Percentiles rank a stretch among this genome's conserved stretches.
These are phyloP conservation scores for Silene latifolia DNA, from an alignment of 148 eudicot genomes.

Conservation along the genomic window DNA sequence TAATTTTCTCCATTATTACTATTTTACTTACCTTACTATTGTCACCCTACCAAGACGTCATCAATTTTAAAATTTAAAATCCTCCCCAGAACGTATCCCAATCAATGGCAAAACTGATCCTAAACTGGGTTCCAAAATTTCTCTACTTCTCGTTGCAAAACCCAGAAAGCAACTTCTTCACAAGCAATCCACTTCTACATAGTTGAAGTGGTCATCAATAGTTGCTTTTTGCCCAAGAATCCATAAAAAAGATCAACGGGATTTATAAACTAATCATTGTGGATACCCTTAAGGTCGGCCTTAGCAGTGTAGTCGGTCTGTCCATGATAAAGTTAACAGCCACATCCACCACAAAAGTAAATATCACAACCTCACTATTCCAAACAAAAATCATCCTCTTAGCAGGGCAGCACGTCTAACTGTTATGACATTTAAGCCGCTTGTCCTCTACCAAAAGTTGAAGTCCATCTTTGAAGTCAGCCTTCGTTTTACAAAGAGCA, in stretches of 20 bases:
- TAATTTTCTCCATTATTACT: background rate
- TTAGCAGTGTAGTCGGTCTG: background rate
- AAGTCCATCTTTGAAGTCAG: background rate
- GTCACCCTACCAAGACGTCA: background rate
- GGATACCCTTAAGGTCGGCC: background rate
- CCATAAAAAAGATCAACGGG: background rate
- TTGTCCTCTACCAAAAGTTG: background rate
- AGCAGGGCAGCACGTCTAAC: background rate
- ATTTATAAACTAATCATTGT: background rate
- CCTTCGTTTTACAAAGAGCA: background rate
- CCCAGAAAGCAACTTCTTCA: background rate
- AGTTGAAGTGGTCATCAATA: background rate
- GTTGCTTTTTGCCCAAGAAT: background rate
- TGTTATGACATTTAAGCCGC: constrained; percentile 1
- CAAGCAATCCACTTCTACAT: background rate
- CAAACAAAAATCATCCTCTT: background rate
- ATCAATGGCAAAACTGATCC: background rate
- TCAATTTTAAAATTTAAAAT: background rate
- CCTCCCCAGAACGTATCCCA: background rate
- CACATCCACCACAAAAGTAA: constrained; percentile 7
- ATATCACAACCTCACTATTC: background rate
- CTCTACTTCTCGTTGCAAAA: background rate
- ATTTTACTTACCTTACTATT: background rate
- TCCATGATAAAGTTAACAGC: background rate
- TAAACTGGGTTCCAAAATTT: background rate